These are phyloP conservation scores for Aspergillus fumigatus DNA, from an alignment of 2,329 filamentous ascomycete species.

Conservation along the genomic window DNA sequence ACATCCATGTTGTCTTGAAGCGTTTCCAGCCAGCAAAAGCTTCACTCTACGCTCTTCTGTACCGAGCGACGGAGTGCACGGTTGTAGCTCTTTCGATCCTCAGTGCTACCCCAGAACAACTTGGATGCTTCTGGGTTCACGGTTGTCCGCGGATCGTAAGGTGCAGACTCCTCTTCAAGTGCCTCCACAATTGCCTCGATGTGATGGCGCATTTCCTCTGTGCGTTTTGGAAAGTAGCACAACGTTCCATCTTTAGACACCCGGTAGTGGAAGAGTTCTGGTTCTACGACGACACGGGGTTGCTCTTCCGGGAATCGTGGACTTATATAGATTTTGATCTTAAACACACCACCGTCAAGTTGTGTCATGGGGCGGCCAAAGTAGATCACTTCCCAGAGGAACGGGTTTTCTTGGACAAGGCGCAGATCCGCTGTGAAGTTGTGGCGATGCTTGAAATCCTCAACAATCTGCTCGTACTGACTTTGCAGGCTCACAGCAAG, in stretches of 20 bases:
- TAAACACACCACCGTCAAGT: constrained; percentile 85
- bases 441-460: constrained; percentile 67
- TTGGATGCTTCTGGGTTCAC: constrained; percentile 82
- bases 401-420: constrained; percentile 77
- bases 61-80: constrained; percentile 74
- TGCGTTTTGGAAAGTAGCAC: constrained; percentile 70
- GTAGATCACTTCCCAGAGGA: constrained; percentile 82
- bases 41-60: constrained; percentile 40
- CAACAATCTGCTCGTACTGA: constrained; percentile 77
- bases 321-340: constrained; percentile 73
- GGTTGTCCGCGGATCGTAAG: constrained; percentile 83
- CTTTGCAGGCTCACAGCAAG: constrained; percentile 78
- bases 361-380: constrained; percentile 92
- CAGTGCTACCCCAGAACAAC: constrained; percentile 76
- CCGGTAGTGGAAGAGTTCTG: constrained; percentile 80
- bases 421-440: constrained; percentile 69
- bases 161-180: constrained; percentile 81
- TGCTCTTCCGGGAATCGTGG: constrained; percentile 83
- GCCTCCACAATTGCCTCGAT: constrained; percentile 76
- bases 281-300: constrained; percentile 76
- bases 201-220: constrained; percentile 75
- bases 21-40: background rate
- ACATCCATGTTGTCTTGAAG: background rate
- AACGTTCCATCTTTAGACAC: constrained; percentile 75
- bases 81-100: constrained; percentile 80